Evolutionary conservation across 257 asterid genomes (phyloP).

Genomic region (Sherardia arvensis): DNA sequence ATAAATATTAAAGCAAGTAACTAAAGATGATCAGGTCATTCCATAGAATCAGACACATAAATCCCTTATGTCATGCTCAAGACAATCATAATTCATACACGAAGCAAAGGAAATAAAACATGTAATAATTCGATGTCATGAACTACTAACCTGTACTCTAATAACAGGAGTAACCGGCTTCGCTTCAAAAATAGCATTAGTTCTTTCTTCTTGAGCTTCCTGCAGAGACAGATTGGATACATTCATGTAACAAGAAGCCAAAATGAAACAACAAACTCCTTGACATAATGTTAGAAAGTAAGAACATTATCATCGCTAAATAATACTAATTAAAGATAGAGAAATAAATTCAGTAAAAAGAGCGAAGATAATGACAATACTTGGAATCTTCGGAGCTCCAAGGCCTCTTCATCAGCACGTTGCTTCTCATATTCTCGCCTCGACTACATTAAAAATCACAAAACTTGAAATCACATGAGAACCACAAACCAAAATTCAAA

Average conservation of each 20-base stretch:
- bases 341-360: not conserved
- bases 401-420: conserved; percentile 75
- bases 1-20: not conserved
- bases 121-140: not conserved
- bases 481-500: not conserved
- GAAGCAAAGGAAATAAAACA: not conserved
- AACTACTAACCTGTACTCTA: conserved; percentile 37
- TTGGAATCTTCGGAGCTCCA: conserved; percentile 69
- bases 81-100: not conserved
- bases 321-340: no score
- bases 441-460: conserved; percentile 39
- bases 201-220: conserved; percentile 86
- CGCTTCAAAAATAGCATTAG: conserved; percentile 41
- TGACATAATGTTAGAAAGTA: not conserved
- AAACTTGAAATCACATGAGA: not conserved
- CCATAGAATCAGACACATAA: not conserved
- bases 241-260: not conserved
- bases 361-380: conserved; percentile 20
- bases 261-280: not conserved
- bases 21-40: not conserved
- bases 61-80: not conserved
- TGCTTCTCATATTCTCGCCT: conserved; percentile 71
- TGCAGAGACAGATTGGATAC: conserved; percentile 16
- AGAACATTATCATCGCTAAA: not conserved
- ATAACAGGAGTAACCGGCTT: conserved; percentile 56